These are phyloP conservation scores for Quercus suber DNA, from an alignment of 306 rosid genomes.

Conservation along the genomic window DNA sequence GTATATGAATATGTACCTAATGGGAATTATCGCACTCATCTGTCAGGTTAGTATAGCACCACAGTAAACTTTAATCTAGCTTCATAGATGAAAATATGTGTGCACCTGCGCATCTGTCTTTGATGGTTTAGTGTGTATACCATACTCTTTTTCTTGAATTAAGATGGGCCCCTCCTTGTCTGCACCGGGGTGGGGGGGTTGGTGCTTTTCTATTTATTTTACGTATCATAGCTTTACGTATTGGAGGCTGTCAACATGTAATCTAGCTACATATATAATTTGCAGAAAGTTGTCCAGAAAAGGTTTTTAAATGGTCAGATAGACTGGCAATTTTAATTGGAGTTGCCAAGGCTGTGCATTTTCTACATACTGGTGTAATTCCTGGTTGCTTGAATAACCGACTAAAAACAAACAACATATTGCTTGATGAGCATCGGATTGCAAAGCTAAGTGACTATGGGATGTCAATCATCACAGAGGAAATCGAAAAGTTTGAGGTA, in stretches of 20 bases:
- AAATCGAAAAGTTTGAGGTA: constrained; percentile 62
- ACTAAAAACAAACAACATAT: constrained; percentile 60
- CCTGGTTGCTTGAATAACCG: constrained; percentile 73
- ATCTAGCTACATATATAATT: constrained; percentile 3
- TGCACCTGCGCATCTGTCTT: neutral
- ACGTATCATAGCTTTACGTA: neutral
- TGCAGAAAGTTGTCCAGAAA: constrained; percentile 58
- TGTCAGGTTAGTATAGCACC: constrained; percentile 53
- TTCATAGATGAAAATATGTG: neutral
- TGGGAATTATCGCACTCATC: constrained; percentile 55
- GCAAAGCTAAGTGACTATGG: constrained; percentile 90
- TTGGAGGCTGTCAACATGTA: constrained; percentile 22
- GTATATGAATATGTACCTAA: constrained; percentile 62
- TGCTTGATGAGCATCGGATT: constrained; percentile 74
- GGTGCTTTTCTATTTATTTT: neutral
- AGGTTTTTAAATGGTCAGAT: constrained; percentile 77
- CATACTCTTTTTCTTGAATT: neutral
- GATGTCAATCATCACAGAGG: constrained; percentile 58
- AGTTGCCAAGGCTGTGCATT: constrained; percentile 85
- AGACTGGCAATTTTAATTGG: constrained; percentile 77
- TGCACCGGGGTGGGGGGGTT: neutral
- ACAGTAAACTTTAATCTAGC: neutral
- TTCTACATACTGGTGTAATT: constrained; percentile 73
- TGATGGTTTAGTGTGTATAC: neutral
- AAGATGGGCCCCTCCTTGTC: neutral